Evolutionary conservation across 2,329 filamentous ascomycete genomes (phyloP), one percentile per base, ranked within the genome.

Genomic region (Elsinoe perseae): DNA sequence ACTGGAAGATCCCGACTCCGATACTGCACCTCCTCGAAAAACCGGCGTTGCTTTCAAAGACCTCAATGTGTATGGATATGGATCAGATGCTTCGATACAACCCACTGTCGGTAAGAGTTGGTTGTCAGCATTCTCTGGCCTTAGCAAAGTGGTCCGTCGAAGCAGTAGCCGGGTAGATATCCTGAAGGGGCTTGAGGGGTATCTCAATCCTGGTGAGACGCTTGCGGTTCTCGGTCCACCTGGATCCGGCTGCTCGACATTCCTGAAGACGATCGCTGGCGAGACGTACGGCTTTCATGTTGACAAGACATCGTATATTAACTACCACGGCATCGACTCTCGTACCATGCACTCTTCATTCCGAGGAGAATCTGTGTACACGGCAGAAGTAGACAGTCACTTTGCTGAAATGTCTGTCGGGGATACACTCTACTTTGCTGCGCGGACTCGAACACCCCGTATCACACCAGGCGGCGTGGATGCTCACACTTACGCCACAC

Each of bases 201-300:
- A n/a, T 38, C 18, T 8, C 34, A 38, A 8, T 14, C 18, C 14
- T 0, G 86, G 65, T 25, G 65, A 68, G 59, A 66, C 66, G 65
- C 57, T 68, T n/a, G 61, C 66, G n/a, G 66, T 68, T 1, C 60
- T 68, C 6, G 75, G 74, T n/a, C 64, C 73, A 14, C 75, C 75
- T 0, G 79, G 75, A 0, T 81, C 79, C 3, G 83, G 83, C 3
- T 89, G 86, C 66, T 86, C 85, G 0, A 86, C 85, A 0, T 74
- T 89, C 12, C 74, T 90, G 44, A 89, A 86, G 63, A 75, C 85
- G 62, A 74, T 89, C 4, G 76, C 83, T 52, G 89, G 88, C 63
- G 77, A 80, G 56, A 73, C 83, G 34, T 56, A 61, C 10, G 66
- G 65, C 12, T 67, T 66, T 38, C 60, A 64, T 10, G 61, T 63